Evolutionary conservation across 805 yeast genomes (phyloP).

Genomic region (Zygosaccharomyces gambellarensis): DNA sequence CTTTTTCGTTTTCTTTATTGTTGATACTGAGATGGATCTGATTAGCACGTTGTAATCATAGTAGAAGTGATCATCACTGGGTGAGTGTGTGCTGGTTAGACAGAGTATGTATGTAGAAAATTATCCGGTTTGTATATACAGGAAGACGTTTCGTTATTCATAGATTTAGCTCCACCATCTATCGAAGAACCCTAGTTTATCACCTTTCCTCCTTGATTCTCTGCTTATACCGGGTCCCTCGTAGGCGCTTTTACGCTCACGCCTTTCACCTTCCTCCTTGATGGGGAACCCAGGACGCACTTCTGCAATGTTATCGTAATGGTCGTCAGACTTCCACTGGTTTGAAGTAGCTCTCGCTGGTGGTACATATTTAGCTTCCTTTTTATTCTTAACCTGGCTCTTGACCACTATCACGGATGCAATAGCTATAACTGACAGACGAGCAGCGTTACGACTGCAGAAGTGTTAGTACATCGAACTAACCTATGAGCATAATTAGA

Average conservation of each 20-base stretch:
- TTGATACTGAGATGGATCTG: neutral
- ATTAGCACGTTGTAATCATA: neutral
- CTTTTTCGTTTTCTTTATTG: slow-evolving; percentile 9
- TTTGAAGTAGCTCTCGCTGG: slow-evolving; percentile 21
- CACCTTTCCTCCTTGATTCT: slow-evolving; percentile 54
- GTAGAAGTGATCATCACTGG: neutral
- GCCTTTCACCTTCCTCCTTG: slow-evolving; percentile 25
- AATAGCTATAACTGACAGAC: slow-evolving; percentile 28
- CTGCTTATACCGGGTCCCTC: slow-evolving; percentile 67
- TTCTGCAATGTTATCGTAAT: slow-evolving; percentile 36
- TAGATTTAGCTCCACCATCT: slow-evolving; percentile 3
- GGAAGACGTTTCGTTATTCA: neutral
- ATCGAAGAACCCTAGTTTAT: slow-evolving; percentile 35
- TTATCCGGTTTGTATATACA: slow-evolving; percentile 1
- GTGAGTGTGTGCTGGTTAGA: neutral
- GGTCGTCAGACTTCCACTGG: slow-evolving; percentile 16
- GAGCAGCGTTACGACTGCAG: slow-evolving; percentile 25
- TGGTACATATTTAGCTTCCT: slow-evolving; percentile 36
- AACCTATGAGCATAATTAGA: neutral
- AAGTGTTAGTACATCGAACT: slow-evolving; percentile 7
- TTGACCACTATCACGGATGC: slow-evolving; percentile 26
- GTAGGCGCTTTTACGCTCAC: slow-evolving; percentile 52
- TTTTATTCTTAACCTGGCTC: slow-evolving; percentile 33
- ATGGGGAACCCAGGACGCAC: slow-evolving; percentile 56
- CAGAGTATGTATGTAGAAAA: neutral